Evolutionary conservation across 495 filamentous ascomycete genomes (phyloP), one percentile per base, ranked within the genome.

Genomic region (Aspergillus affinis): DNA sequence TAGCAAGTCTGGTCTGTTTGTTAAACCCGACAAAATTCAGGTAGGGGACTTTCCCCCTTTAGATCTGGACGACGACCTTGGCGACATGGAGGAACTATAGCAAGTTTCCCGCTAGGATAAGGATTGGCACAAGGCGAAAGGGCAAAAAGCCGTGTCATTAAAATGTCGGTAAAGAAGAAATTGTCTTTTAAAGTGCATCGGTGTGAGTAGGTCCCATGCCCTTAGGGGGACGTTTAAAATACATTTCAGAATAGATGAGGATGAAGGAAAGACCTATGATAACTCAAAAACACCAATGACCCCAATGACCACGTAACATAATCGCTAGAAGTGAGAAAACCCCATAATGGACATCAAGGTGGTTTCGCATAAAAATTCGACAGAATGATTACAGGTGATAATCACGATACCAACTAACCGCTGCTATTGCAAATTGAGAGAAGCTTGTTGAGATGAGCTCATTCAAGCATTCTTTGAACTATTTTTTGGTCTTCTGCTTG

Each of bases 41-140:
- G 83, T 92, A 23, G 94, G 94, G 23, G 90, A 97, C 64, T 97
- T 83, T 61, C 85, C 86, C n/a, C 82, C 83, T 18, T 61, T 87
- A 59, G 81, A 72, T 6, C 51, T 84, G 48, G 80, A 78, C 48
- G 81, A 83, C 19, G 61, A 90, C 36, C 83, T 89, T 61, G 90
- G 91, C 67, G 92, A 92, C 65, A 86, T 95, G 85, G 93, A 96
- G 73, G 92, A 94, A 76, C 90, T 94, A 47, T 93, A 48, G 18
- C 41, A 13, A 13, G 2, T 19, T 29, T 19, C 21, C 13, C 19
- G 13, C 47, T 18, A 17, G 19, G 10, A 17, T 51, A 17, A 19
- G 13, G 36, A 41, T 41, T 10, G 36, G 36, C 36, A 41, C 13
- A 4, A 15, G 36, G 36, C 13, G 36, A 41, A 41, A 41, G 36